Percentiles rank a stretch among this genome's conserved stretches.
Evolutionary conservation across 208 protist species (phyloP).

Genomic region (Leishmania tarentolae): DNA sequence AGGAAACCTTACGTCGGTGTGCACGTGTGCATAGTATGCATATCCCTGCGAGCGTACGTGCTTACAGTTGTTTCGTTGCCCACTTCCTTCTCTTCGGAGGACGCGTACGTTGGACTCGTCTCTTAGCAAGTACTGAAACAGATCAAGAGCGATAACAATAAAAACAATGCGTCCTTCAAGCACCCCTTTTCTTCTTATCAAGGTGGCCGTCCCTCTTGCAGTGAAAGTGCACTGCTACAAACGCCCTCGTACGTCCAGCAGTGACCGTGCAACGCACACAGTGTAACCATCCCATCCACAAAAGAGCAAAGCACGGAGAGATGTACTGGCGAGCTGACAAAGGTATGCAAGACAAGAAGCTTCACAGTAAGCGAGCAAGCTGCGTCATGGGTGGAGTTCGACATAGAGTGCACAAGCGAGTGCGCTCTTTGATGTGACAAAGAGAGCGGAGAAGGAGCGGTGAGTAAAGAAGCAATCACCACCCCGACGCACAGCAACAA

Average conservation of each 20-base stretch:
- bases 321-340: not conserved
- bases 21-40: not conserved
- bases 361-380: not conserved
- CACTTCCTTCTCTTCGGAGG: not conserved
- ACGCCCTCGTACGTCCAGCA: not conserved
- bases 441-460: not conserved
- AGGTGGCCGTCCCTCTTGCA: not conserved
- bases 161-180: not conserved
- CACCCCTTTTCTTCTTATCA: too few species aligned
- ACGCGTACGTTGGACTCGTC: not conserved
- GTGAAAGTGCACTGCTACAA: not conserved
- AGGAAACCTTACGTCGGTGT: not conserved
- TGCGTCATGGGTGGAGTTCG: not conserved
- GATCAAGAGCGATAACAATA: not conserved
- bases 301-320: not conserved
- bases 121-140: not conserved
- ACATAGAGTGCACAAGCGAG: not conserved
- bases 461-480: not conserved
- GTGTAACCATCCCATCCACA: not conserved
- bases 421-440: too few species aligned
- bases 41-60: not conserved
- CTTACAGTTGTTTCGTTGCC: not conserved
- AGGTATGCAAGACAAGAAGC: not conserved
- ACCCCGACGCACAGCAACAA: not conserved
- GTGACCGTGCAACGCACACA: not conserved